Base-by-base conservation (phyloP, 2,329 filamentous ascomycete genomes). In the Botryotinia calthae region DNA sequence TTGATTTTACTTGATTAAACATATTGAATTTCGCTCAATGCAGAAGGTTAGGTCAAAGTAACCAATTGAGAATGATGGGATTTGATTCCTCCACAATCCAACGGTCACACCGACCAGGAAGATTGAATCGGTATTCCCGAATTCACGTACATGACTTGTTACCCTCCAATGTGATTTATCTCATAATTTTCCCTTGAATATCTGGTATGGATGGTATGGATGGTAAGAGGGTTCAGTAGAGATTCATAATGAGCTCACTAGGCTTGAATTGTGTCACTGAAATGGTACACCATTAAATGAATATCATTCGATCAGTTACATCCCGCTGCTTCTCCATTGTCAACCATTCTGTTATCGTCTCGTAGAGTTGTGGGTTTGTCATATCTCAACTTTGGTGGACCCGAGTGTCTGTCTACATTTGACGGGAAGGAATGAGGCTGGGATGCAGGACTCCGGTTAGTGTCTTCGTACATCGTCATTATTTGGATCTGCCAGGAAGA, bases 361-460 rank as follows among this genome's bases (percentile, higher is more conserved):
- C 28, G 51, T 31, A 56, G 51, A 56, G 51, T 56, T 7, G 46
- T 40, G n/a, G 64, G 46, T 40, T 40, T 40, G 64, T 66, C 64
- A 66, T 28, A 54, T 66, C 65, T 67, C 65, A 67, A 56, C 9
- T 67, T 67, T 31, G 65, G 34, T 56, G 65, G 65, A 68, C 65
- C 65, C 48, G 48, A 68, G 34, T 54, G 64, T 42, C 22, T 54
- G 64, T 42, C 22, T 54, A 40, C 28, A 46, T 42, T 40, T 54
- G 65, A 68, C 65, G 65, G 64, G 20, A 68, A 31, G 65, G 48
- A 31, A 56, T 68, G 65, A 68, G 48, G 65, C 65, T 68, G 48
- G 48, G 37, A 56, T 68, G 65, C 51, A 34, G 48, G 48, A 42
- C 18, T 68, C 37, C 65, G 48, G 48, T 56, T 31, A 16, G 34